phyloP scores from a whole-genome alignment of 768 basidiomycete genomes.

The Lactarius pseudohatsudake region DNA sequence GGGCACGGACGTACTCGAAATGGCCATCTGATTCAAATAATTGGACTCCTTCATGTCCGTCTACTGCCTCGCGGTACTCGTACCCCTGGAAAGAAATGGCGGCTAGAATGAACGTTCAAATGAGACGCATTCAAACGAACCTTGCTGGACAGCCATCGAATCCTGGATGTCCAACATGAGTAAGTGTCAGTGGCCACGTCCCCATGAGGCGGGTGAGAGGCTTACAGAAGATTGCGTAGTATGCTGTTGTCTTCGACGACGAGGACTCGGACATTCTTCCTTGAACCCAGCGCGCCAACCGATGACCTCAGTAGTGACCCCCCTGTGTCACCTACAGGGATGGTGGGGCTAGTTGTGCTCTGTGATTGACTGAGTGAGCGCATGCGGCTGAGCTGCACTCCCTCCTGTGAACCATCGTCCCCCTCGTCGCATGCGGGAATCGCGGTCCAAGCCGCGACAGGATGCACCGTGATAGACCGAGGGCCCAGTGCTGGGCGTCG shows the following conservation, averaged over 20 bases:
- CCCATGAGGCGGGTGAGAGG: slow-evolving; percentile 26
- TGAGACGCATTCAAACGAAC: slow-evolving; percentile 24
- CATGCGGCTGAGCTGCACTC: slow-evolving; percentile 17
- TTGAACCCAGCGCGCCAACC: slow-evolving; percentile 48
- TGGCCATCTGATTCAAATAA: slow-evolving; percentile 69
- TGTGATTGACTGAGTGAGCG: slow-evolving; percentile 29
- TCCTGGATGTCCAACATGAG: slow-evolving; percentile 37
- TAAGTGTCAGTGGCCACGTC: slow-evolving; percentile 11
- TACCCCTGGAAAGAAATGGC: slow-evolving; percentile 51
- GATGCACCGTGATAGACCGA: slow-evolving; percentile 51
- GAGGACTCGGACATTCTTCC: slow-evolving; percentile 60
- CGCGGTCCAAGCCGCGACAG: slow-evolving; percentile 39
- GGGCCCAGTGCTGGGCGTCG: slow-evolving; percentile 54
- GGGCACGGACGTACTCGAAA: slow-evolving; percentile 68
- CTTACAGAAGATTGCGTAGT: slow-evolving; percentile 78
- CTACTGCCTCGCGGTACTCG: slow-evolving; percentile 73
- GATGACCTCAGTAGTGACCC: slow-evolving; percentile 74
- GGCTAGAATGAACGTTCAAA: slow-evolving; percentile 1
- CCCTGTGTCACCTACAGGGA: slow-evolving; percentile 52
- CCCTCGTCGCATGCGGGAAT: slow-evolving; percentile 39
- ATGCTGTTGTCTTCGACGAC: slow-evolving; percentile 92
- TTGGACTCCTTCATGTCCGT: slow-evolving; percentile 83
- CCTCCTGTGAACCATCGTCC: slow-evolving; percentile 35
- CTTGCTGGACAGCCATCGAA: slow-evolving; percentile 69
- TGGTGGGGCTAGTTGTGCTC: slow-evolving; percentile 41